Conservation (phyloP, 257 asterid genomes). For the Coffea canephora region DNA sequence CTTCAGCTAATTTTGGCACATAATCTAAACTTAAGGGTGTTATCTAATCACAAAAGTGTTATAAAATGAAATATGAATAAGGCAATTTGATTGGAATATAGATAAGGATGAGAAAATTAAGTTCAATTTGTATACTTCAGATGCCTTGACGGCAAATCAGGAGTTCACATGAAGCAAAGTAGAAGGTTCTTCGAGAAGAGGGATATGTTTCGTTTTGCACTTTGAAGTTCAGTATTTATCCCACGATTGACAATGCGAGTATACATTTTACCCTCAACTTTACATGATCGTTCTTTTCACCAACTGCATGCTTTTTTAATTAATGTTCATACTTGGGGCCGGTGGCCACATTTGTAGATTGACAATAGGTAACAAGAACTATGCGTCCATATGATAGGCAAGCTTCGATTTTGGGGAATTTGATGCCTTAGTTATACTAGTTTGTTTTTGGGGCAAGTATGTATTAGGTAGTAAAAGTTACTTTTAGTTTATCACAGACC, state of each 20-base stretch:
- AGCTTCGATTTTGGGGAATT: background rate
- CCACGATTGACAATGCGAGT: background rate
- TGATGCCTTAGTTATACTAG: background rate
- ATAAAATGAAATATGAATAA: no score
- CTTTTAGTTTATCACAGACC: background rate
- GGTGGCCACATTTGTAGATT: background rate
- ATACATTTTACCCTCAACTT: background rate
- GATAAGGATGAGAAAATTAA: no score
- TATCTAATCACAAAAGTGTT: no score
- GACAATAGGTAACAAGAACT: background rate
- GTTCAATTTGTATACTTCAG: background rate
- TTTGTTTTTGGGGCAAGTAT: background rate
- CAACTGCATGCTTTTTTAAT: background rate
- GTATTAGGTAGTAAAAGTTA: background rate
- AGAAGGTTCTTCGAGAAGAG: no score
- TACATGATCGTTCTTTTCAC: background rate
- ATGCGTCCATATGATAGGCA: background rate
- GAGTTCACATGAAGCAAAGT: background rate
- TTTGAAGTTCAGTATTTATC: background rate
- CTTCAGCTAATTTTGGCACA: no score
- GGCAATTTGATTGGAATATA: no score
- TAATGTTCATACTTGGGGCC: background rate
- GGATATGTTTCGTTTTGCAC: background rate
- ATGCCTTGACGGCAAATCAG: background rate
- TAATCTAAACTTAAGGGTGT: no score